Conservation (phyloP, 345 rosid species). For the Litchi chinensis region DNA sequence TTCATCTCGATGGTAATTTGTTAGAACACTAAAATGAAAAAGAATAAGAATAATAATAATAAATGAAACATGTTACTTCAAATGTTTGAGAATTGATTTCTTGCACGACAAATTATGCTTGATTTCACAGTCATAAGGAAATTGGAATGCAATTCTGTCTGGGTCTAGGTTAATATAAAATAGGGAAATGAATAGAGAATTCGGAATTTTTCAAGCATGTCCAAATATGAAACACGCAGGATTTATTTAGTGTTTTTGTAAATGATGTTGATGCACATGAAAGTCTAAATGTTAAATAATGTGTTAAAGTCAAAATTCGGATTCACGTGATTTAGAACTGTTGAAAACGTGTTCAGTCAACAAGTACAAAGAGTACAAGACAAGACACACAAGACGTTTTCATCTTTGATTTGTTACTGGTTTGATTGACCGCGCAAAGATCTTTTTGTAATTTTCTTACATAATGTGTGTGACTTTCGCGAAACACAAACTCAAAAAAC, state of each 20-base stretch:
- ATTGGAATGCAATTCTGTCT: no score
- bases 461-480: neutral
- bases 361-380: neutral
- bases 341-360: constrained; percentile 1
- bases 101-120: neutral
- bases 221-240: neutral
- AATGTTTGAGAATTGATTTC: neutral
- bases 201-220: no score
- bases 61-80: neutral
- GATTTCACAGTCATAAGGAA: no score
- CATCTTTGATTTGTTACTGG: neutral
- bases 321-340: neutral
- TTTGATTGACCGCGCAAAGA: neutral
- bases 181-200: no score
- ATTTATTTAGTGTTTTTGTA: neutral
- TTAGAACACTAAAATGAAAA: neutral
- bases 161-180: no score
- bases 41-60: neutral
- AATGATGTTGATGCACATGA: neutral
- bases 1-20: neutral
- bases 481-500: neutral
- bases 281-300: no score
- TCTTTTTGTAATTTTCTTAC: neutral
- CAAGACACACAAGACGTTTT: neutral
- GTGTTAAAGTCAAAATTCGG: constrained; percentile 3